A percentile compares a stretch with the other conserved stretches of the same genome.
Conservation (phyloP, 129 eudicot genomes). For the Saussurea involucrata region DNA sequence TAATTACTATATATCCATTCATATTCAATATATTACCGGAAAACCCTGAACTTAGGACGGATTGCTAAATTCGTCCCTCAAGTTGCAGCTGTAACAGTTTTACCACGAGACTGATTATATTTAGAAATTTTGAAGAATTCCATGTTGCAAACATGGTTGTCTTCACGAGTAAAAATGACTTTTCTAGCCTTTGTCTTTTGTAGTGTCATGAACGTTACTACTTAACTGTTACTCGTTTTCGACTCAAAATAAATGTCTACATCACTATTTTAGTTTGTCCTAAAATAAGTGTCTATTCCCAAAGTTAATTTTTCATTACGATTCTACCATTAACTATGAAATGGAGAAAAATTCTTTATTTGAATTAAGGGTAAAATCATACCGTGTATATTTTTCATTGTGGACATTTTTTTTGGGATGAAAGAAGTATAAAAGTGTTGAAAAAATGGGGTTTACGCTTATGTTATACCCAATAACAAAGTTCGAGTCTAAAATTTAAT, state of each 20-base stretch:
- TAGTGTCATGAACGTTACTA: not conserved
- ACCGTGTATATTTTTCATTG: too few species aligned
- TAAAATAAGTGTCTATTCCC: too few species aligned
- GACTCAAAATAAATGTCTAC: too few species aligned
- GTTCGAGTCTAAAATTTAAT: too few species aligned
- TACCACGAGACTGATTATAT: not conserved
- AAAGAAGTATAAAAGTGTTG: not conserved
- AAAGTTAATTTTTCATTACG: too few species aligned
- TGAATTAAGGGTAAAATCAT: too few species aligned
- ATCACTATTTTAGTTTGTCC: too few species aligned
- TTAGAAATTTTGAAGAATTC: not conserved
- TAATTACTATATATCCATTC: slow-evolving; percentile 22
- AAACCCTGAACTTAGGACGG: slow-evolving; percentile 10
- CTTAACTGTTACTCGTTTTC: too few species aligned
- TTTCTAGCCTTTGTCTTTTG: not conserved
- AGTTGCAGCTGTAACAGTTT: not conserved
- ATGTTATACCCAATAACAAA: too few species aligned
- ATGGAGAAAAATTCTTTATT: too few species aligned
- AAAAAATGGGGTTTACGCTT: not conserved
- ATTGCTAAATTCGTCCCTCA: slow-evolving; percentile 8
- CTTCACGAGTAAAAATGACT: not conserved
- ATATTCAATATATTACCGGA: not conserved
- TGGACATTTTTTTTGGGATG: too few species aligned
- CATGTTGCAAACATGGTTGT: not conserved
- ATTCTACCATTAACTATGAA: too few species aligned